phyloP scores from a whole-genome alignment of 768 basidiomycete species.

The Suillus discolor region DNA sequence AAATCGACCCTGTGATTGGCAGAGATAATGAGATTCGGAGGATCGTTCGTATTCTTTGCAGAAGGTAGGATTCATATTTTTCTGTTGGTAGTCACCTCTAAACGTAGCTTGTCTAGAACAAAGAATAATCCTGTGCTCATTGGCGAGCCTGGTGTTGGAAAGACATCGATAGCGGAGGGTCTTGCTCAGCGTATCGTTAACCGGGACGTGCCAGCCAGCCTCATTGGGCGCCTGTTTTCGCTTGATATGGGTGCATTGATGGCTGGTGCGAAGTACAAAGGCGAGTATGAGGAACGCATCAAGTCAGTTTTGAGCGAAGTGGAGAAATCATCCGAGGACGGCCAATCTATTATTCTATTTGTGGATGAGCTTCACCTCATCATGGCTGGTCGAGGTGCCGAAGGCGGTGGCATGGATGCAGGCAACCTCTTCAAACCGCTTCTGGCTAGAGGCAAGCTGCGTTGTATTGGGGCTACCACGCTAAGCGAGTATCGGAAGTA shows the following conservation, averaged over 20 bases:
- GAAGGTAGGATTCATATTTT: conserved; percentile 49
- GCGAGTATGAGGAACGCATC: conserved; percentile 96
- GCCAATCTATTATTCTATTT: conserved; percentile 86
- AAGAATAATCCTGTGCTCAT: conserved; percentile 98
- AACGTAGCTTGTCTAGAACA: conserved; percentile 54
- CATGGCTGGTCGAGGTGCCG: conserved; percentile 84
- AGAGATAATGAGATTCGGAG: conserved; percentile 92
- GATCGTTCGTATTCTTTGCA: conserved; percentile 78
- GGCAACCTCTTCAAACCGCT: conserved; percentile 92
- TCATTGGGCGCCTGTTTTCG: conserved; percentile 77
- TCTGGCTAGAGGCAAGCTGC: conserved; percentile 79
- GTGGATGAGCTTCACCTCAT: conserved; percentile 94
- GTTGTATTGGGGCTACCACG: conserved; percentile 89
- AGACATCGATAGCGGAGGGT: conserved; percentile 94
- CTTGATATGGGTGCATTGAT: conserved; percentile 96
- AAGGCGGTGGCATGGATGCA: conserved; percentile 93
- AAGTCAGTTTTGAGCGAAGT: conserved; percentile 92
- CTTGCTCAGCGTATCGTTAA: conserved; percentile 95
- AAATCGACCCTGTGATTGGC: conserved; percentile 95
- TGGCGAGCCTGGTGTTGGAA: conserved; percentile 94
- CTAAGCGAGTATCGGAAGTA: conserved; percentile 90
- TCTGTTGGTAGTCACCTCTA: not conserved
- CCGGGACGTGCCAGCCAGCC: conserved; percentile 80
- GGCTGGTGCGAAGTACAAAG: conserved; percentile 92
- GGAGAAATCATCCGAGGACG: conserved; percentile 82